Evolutionary conservation across 2,329 filamentous ascomycete species (phyloP).

Genomic region (Calonectria pseudoreteaudii): DNA sequence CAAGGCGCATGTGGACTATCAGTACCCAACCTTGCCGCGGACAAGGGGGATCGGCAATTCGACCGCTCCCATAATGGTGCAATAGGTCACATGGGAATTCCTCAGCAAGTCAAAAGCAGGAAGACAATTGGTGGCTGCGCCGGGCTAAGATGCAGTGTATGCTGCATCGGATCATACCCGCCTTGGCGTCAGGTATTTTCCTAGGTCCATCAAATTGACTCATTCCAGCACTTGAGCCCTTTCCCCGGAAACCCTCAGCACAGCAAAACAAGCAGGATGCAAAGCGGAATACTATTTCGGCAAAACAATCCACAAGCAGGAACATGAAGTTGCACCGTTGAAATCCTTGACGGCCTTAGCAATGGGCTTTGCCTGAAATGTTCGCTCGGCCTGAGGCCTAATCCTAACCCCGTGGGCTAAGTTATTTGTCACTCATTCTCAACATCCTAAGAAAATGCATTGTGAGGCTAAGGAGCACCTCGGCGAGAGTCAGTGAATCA

Average conservation of each 20-base stretch:
- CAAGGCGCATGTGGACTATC: not conserved
- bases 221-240: not conserved
- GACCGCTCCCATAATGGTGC: slow-evolving; percentile 15
- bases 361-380: not conserved
- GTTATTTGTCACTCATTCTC: not conserved
- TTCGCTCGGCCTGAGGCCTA: not conserved
- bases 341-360: not conserved
- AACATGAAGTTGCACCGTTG: not conserved
- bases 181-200: slow-evolving; percentile 32
- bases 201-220: slow-evolving; percentile 9
- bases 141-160: slow-evolving; percentile 21
- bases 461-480: not conserved
- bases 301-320: not conserved
- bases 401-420: not conserved
- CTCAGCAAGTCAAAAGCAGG: not conserved
- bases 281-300: not conserved
- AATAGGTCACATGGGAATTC: not conserved
- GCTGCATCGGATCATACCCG: slow-evolving; percentile 26
- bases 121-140: not conserved
- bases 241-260: not conserved
- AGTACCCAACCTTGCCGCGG: slow-evolving; percentile 9
- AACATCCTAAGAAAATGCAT: not conserved
- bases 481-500: not conserved
- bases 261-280: not conserved
- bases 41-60: not conserved